A percentile compares a stretch with the other conserved stretches of the same genome.
phyloP scores from a whole-genome alignment of 2,329 filamentous ascomycete species.

The Trichophyton schoenleinii region DNA sequence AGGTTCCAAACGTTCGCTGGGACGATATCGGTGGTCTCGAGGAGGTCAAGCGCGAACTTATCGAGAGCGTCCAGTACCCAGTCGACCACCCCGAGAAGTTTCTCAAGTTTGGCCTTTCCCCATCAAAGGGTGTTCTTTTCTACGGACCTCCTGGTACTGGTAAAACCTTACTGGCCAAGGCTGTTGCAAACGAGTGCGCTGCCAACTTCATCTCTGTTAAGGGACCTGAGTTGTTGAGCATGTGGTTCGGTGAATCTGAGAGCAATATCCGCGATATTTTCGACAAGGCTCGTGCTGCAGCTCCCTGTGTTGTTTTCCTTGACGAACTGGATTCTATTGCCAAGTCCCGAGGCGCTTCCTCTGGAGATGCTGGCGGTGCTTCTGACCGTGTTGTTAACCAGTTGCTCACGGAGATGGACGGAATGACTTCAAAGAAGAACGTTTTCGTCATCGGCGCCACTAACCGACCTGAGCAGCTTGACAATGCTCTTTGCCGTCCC shows the following conservation, averaged over 20 bases:
- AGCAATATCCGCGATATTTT: slow-evolving; percentile 99
- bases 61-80: slow-evolving; percentile 96
- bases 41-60: slow-evolving; percentile 97
- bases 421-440: slow-evolving; percentile 99
- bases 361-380: slow-evolving; percentile 91
- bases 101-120: slow-evolving; percentile 98
- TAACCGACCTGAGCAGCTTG: slow-evolving; percentile 96
- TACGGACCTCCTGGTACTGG: slow-evolving; percentile 98
- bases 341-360: slow-evolving; percentile 94
- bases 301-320: slow-evolving; percentile 96
- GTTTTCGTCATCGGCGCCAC: slow-evolving; percentile 99
- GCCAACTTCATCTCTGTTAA: slow-evolving; percentile 99
- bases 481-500: slow-evolving; percentile 93
- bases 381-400: slow-evolving; percentile 99
- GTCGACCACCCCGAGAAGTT: slow-evolving; percentile 99
- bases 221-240: slow-evolving; percentile 92
- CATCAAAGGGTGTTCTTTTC: slow-evolving; percentile 95
- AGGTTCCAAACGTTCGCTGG: slow-evolving; percentile 98
- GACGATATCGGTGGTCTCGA: slow-evolving; percentile 98
- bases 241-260: slow-evolving; percentile 99
- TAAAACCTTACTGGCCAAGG: slow-evolving; percentile 99
- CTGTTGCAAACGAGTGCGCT: slow-evolving; percentile 96
- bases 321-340: slow-evolving; percentile 98
- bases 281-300: slow-evolving; percentile 96
- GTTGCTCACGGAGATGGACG: slow-evolving; percentile 99